Percentiles rank a stretch among this genome's conserved stretches.
These are phyloP conservation scores for Gyromitra esculenta DNA, from an alignment of 2,329 filamentous ascomycete species.

Conservation along the genomic window DNA sequence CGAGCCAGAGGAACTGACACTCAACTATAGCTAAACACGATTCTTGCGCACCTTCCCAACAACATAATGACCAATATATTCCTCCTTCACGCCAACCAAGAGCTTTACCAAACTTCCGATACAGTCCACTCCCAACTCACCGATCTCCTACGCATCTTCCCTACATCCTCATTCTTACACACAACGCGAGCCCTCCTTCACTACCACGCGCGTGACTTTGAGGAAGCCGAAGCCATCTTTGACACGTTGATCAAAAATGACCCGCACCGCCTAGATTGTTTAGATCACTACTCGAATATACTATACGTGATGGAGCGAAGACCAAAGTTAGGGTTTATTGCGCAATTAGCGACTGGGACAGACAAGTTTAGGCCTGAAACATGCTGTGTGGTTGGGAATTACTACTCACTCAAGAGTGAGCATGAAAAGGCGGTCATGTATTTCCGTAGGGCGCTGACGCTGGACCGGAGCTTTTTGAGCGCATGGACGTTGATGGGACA, in stretches of 20 bases:
- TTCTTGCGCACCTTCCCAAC: conserved; percentile 78
- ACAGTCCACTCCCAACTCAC: conserved; percentile 78
- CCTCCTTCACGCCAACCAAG: conserved; percentile 87
- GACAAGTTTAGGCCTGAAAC: conserved; percentile 98
- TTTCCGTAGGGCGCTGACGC: conserved; percentile 88
- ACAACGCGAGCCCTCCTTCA: conserved; percentile 87
- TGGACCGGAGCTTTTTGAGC: conserved; percentile 89
- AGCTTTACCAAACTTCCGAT: conserved; percentile 86
- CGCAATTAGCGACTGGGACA: conserved; percentile 86
- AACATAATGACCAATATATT: conserved; percentile 96
- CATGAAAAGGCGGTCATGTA: conserved; percentile 99
- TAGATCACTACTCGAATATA: conserved; percentile 97
- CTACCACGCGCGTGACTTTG: conserved; percentile 86
- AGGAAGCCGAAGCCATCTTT: conserved; percentile 71
- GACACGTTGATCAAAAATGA: conserved; percentile 75
- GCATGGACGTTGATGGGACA: conserved; percentile 99
- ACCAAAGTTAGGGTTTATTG: conserved; percentile 90
- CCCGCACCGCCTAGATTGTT: conserved; percentile 78
- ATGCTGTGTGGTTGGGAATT: conserved; percentile 96
- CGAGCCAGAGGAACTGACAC: conserved; percentile 20
- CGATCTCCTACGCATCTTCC: conserved; percentile 84
- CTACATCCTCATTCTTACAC: conserved; percentile 85
- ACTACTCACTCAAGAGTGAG: conserved; percentile 91
- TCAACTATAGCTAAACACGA: conserved; percentile 71
- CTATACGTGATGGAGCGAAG: conserved; percentile 90